These are phyloP conservation scores for Botrytis tulipae DNA, from an alignment of 2,329 filamentous ascomycete species.

Conservation along the genomic window DNA sequence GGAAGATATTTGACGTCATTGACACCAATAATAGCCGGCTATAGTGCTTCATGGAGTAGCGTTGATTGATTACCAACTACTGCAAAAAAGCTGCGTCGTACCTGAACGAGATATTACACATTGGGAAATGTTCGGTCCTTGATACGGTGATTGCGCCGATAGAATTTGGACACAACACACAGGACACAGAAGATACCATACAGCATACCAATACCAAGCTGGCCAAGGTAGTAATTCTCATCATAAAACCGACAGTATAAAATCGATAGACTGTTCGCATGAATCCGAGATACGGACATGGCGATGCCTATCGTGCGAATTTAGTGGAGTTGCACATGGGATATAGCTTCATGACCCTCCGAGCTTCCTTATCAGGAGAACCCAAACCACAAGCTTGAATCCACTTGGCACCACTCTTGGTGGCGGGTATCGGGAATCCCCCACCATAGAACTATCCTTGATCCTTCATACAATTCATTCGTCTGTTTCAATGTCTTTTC, in stretches of 20 bases:
- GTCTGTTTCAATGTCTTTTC: neutral
- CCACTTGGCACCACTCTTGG: neutral
- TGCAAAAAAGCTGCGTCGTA: neutral
- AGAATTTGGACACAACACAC: neutral
- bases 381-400: constrained; percentile 7
- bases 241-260: constrained; percentile 2
- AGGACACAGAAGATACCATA: neutral
- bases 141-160: neutral
- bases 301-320: neutral
- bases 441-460: neutral
- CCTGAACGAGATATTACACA: neutral
- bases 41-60: neutral
- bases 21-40: neutral
- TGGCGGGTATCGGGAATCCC: constrained; percentile 8
- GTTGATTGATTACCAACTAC: neutral
- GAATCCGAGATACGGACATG: neutral
- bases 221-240: constrained; percentile 5
- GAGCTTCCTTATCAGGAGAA: constrained; percentile 15
- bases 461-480: neutral
- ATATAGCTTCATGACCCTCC: constrained; percentile 10
- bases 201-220: neutral
- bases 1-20: constrained; percentile 17
- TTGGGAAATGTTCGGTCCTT: too few relatives aligned
- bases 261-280: neutral
- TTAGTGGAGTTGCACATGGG: constrained; percentile 7